A percentile compares a stretch with the other conserved stretches of the same genome.
phyloP scores from a whole-genome alignment of 2,329 filamentous ascomycete genomes.

The Trichophyton verrucosum region DNA sequence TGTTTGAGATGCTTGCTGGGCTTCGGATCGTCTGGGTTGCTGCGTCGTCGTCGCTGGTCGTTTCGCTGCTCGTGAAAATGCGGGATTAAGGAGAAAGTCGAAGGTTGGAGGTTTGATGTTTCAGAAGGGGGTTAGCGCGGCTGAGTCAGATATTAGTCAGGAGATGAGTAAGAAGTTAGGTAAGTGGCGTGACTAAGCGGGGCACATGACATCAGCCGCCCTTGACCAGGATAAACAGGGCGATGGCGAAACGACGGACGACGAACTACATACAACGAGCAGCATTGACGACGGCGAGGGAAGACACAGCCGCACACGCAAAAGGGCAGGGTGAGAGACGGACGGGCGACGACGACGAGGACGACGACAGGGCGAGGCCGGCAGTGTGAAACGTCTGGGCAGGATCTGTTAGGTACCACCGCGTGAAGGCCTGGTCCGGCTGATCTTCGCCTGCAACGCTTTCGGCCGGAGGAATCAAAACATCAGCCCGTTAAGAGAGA shows the following conservation, averaged over 20 bases:
- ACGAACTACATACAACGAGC: neutral
- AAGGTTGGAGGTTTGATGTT: neutral
- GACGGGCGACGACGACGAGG: no score
- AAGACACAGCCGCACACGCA: no score
- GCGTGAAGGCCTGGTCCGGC: neutral
- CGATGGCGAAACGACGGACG: neutral
- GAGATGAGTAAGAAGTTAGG: neutral
- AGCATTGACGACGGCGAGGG: no score
- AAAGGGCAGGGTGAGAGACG: neutral
- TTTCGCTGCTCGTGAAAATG: neutral
- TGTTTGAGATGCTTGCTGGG: neutral
- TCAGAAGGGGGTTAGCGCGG: neutral
- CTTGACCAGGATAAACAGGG: neutral
- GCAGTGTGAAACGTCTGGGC: neutral
- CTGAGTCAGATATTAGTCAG: neutral
- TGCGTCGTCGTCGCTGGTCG: neutral
- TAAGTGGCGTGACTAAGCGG: neutral
- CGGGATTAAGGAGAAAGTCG: conserved; percentile 1
- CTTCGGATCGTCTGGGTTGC: neutral
- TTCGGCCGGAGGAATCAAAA: neutral
- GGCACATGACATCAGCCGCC: neutral
- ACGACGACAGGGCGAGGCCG: neutral
- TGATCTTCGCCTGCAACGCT: neutral
- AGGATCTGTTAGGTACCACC: neutral
- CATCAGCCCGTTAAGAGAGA: neutral